Evolutionary conservation across 208 protist genomes (phyloP), one percentile per base, ranked within the genome.

Genomic region (Herpetomonas tarakana): DNA sequence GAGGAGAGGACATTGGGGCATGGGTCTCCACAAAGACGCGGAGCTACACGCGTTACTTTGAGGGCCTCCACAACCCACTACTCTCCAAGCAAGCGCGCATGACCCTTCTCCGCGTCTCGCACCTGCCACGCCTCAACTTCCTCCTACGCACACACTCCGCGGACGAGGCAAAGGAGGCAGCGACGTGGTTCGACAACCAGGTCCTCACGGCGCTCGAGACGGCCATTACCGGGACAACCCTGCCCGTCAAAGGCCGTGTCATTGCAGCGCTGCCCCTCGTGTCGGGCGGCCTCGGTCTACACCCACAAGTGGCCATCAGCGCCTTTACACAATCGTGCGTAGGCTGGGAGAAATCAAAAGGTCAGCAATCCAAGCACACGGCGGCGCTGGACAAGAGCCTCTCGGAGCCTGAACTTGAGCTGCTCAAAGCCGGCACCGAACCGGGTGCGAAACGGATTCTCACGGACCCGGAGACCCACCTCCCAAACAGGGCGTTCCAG

Each of bases 71-170:
- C 22, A 30, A 52, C 16, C 28, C 47, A 11, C 16, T 24, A 11
- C 46, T 65, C 21, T 24, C 57, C 22, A 22, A 39, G 19, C 41
- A 35, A 3, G 61, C 55, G 0, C 45, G 51, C 29, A 63, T 71
- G 52, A 68, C 35, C 21, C 44, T 74, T 2, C 57, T 78, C 21
- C 31, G 60, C 1, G 54, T 27, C 2, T 66, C 72, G 0, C 57
- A 52, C 1, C 22, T 74, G 12, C 58, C 72, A 12, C 58, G 68
- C 4, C 44, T 78, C 0, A 71, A 45, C 0, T 71, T 64, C 39
- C 50, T 78, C 0, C 30, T 78, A 21, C 72, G 72, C 0, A 78
- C 52, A 0, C 72, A 78, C 45, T n/a, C 38, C 14, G 21, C 55
- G 18, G 29, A 30, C 1, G 55, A 73, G 35, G 39, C 58, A n/a